Evolutionary conservation across 2,329 filamentous ascomycete species (phyloP).

Genomic region (Orbilia oligospora): DNA sequence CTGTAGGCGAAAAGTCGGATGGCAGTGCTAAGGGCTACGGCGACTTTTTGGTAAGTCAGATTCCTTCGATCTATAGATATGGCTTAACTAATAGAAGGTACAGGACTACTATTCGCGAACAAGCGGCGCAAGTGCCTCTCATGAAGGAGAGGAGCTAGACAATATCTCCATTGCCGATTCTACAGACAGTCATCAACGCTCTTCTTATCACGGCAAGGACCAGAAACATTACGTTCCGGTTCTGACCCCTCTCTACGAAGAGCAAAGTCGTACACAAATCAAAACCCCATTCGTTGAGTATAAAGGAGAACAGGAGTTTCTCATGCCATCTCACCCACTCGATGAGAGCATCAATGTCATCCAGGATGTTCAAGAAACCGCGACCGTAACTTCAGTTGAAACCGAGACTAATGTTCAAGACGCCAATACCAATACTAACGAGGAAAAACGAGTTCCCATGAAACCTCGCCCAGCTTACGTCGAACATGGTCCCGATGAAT

Average conservation of each 20-base stretch:
- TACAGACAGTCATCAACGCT: not conserved
- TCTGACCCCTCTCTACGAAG: not conserved
- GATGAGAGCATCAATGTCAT: not conserved
- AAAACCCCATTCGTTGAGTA: too few species aligned
- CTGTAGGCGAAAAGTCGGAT: slow-evolving; percentile 15
- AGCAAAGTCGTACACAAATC: not conserved
- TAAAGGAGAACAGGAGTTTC: not conserved
- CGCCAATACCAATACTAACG: not conserved
- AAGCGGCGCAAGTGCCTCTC: not conserved
- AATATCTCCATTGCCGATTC: not conserved
- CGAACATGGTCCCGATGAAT: not conserved
- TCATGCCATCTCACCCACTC: not conserved
- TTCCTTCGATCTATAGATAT: not conserved
- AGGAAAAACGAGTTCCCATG: not conserved
- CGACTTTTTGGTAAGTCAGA: slow-evolving; percentile 9
- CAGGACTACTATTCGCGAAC: slow-evolving; percentile 23
- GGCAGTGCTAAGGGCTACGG: slow-evolving; percentile 15
- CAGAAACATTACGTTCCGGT: not conserved
- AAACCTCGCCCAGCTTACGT: slow-evolving; percentile 5
- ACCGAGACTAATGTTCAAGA: not conserved
- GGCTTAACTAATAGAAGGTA: not conserved
- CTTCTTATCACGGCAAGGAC: not conserved
- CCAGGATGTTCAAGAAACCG: not conserved
- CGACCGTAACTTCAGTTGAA: not conserved
- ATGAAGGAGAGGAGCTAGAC: not conserved